Evolutionary conservation across 2,329 filamentous ascomycete genomes (phyloP).

Genomic region (Fusarium udum): DNA sequence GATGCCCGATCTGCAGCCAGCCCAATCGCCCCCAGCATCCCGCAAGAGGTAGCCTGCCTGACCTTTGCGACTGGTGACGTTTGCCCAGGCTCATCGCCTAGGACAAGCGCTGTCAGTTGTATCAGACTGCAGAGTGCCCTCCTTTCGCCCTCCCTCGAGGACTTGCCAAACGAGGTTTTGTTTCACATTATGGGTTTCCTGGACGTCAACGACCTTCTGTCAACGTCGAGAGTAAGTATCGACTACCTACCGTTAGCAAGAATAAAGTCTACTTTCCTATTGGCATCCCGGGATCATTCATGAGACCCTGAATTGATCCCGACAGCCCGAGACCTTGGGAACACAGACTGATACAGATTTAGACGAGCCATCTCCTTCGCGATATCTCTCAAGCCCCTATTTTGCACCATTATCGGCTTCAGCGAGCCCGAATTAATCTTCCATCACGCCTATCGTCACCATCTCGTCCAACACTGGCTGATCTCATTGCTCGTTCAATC

Average conservation of each 20-base stretch:
- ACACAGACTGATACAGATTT: slow-evolving; percentile 30
- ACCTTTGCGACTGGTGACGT: background rate
- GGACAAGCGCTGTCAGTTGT: background rate
- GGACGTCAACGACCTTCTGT: slow-evolving; percentile 66
- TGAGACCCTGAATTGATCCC: background rate
- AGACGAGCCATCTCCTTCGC: slow-evolving; percentile 72
- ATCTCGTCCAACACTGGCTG: slow-evolving; percentile 66
- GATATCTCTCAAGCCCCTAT: slow-evolving; percentile 71
- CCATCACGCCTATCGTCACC: slow-evolving; percentile 65
- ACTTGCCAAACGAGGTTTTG: slow-evolving; percentile 66
- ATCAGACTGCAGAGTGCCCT: background rate
- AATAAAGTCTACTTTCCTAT: background rate
- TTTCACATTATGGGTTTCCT: slow-evolving; percentile 65
- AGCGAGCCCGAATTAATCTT: slow-evolving; percentile 63
- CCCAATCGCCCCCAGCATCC: slow-evolving; percentile 13
- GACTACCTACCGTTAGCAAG: slow-evolving; percentile 5
- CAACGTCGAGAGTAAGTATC: slow-evolving; percentile 63
- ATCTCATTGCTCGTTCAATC: slow-evolving; percentile 71
- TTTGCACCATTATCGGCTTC: slow-evolving; percentile 70
- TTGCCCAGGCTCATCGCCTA: background rate
- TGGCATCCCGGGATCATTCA: background rate
- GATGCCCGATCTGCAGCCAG: slow-evolving; percentile 45
- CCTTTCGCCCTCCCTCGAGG: slow-evolving; percentile 46
- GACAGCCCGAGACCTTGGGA: background rate
- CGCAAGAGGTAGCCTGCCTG: slow-evolving; percentile 15